phyloP scores from a whole-genome alignment of 2,329 filamentous ascomycete species.

The Hypoxylon sp. region DNA sequence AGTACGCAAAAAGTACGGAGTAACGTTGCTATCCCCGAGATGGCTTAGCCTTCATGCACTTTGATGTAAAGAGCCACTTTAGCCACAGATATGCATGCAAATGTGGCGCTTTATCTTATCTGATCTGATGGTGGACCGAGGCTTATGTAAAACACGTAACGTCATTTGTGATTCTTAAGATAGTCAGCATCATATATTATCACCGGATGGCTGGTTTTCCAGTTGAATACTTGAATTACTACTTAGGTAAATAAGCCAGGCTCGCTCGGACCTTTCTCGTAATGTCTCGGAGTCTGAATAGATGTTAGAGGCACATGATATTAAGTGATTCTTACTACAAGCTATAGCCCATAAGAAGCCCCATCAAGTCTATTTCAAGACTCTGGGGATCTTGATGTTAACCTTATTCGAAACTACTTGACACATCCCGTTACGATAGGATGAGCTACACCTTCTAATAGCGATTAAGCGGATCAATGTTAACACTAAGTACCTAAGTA shows the following conservation, averaged over 20 bases:
- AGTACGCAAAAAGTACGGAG: not conserved
- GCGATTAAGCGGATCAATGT: not conserved
- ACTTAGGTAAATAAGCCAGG: no score
- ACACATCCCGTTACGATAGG: not conserved
- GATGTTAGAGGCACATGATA: no score
- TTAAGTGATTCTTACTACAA: not conserved
- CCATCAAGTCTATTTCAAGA: no score
- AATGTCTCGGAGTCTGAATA: no score
- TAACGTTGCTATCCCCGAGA: slow-evolving; percentile 10
- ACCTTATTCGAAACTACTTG: no score
- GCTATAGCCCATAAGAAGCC: not conserved
- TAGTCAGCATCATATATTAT: no score
- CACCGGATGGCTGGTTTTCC: no score
- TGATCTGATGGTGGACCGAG: slow-evolving; percentile 27
- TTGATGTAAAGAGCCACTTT: slow-evolving; percentile 1
- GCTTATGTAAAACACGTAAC: slow-evolving; percentile 1
- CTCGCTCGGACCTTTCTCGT: no score
- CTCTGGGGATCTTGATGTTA: no score
- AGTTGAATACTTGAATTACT: no score
- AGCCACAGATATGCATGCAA: slow-evolving; percentile 26
- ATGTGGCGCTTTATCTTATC: slow-evolving; percentile 41
- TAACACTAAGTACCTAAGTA: not conserved
- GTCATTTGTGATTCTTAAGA: no score
- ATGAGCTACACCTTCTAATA: not conserved
- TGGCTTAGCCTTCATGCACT: slow-evolving; percentile 8